Conservation (phyloP, 805 yeast genomes). For the Saturnispora saitoi region DNA sequence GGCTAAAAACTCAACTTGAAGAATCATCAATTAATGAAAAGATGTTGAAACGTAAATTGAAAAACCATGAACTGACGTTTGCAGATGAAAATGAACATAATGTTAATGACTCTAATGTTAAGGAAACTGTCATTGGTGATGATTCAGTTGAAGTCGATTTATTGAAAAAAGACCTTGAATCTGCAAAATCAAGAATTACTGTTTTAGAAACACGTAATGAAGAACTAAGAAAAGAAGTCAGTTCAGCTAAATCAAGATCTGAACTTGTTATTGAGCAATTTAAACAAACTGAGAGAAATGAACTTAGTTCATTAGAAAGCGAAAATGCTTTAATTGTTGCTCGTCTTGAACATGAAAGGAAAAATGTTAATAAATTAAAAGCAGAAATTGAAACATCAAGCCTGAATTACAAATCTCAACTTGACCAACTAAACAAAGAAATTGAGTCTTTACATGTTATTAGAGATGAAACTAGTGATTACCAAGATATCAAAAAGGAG, state of each 20-base stretch:
- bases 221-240: slow-evolving; percentile 57
- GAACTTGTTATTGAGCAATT: slow-evolving; percentile 36
- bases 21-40: slow-evolving; percentile 60
- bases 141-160: slow-evolving; percentile 31
- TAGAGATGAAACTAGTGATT: slow-evolving; percentile 50
- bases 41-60: slow-evolving; percentile 51
- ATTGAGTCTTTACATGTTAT: slow-evolving; percentile 40
- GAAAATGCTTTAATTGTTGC: slow-evolving; percentile 60
- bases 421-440: slow-evolving; percentile 41
- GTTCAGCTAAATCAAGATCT: slow-evolving; percentile 40
- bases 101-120: slow-evolving; percentile 18
- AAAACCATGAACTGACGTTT: slow-evolving; percentile 38
- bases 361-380: slow-evolving; percentile 19
- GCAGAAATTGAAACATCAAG: slow-evolving; percentile 24
- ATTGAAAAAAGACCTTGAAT: slow-evolving; percentile 66
- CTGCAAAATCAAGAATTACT: slow-evolving; percentile 54
- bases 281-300: slow-evolving; percentile 35
- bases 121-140: slow-evolving; percentile 22
- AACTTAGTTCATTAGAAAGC: slow-evolving; percentile 50
- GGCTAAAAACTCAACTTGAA: slow-evolving; percentile 46
- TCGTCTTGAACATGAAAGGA: slow-evolving; percentile 44
- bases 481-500: slow-evolving; percentile 75
- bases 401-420: slow-evolving; percentile 37
- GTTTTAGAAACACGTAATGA: slow-evolving; percentile 76
- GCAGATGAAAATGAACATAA: slow-evolving; percentile 20